Evolutionary conservation across 768 basidiomycete genomes (phyloP).

Genomic region (Phlebiopsis flavidoalba): DNA sequence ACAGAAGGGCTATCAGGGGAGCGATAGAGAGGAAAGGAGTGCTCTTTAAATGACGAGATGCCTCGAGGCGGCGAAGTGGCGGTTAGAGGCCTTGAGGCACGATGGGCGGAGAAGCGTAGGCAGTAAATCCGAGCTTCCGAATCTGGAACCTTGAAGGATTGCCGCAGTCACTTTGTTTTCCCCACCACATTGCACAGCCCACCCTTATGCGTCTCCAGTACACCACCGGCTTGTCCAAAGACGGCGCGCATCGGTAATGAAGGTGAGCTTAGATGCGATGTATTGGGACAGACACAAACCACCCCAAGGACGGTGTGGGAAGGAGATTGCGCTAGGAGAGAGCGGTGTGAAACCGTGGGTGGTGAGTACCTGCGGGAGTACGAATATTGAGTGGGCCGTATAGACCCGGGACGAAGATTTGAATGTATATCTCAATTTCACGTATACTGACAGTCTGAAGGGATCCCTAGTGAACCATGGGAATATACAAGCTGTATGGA

Average conservation of each 20-base stretch:
- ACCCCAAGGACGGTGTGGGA: background rate
- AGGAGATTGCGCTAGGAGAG: background rate
- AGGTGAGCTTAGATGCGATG: no score
- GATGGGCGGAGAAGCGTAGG: slow-evolving; percentile 1
- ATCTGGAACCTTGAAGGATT: slow-evolving; percentile 1
- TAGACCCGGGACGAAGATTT: background rate
- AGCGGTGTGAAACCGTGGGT: background rate
- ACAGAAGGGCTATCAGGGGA: slow-evolving; percentile 1
- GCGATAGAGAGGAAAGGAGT: background rate
- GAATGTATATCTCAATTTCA: background rate
- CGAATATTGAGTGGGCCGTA: background rate
- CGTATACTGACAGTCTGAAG: background rate
- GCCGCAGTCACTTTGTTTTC: background rate
- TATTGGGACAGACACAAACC: background rate
- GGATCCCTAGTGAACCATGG: background rate
- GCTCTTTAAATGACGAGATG: slow-evolving; percentile 1
- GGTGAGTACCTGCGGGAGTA: background rate
- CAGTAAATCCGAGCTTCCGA: slow-evolving; percentile 5
- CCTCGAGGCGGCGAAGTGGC: slow-evolving; percentile 7
- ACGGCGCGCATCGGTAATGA: no score
- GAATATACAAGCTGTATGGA: background rate
- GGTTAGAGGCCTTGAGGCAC: slow-evolving; percentile 7
- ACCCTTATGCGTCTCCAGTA: no score
- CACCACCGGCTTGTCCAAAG: no score
- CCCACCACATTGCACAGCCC: background rate